Conservation (phyloP, 169 alveolate genomes). For the Eimeria maxima region DNA sequence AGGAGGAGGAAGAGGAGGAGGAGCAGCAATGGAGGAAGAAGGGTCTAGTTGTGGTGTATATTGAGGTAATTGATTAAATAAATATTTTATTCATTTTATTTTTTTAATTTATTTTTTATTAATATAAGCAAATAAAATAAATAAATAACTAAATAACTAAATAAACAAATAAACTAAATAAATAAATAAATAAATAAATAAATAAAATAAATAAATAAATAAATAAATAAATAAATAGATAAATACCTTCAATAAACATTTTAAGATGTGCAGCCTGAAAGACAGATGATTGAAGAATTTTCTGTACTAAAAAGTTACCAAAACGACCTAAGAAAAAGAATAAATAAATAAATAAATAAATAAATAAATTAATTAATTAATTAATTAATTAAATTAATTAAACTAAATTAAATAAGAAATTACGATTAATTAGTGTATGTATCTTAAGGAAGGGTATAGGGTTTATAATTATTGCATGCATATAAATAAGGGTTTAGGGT, state of each 20-base stretch:
- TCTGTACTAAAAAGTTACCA: constrained; percentile 74
- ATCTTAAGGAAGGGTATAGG: no score
- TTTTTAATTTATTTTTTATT: background rate
- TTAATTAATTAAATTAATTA: background rate
- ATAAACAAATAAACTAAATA: background rate
- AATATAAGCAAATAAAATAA: no score
- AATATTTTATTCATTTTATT: background rate
- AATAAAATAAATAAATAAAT: background rate
- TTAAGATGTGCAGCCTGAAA: constrained; percentile 60
- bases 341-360: background rate
- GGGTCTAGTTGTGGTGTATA: no score
- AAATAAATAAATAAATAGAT: background rate
- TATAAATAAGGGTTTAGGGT: no score
- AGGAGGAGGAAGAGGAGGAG: background rate
- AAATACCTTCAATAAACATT: constrained; percentile 26
- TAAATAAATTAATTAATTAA: background rate
- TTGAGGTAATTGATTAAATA: background rate
- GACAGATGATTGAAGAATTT: constrained; percentile 45
- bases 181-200: background rate
- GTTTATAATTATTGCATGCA: no score
- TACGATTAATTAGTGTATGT: no score
- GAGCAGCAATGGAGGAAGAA: background rate
- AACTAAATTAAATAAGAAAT: background rate
- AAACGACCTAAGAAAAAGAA: constrained; percentile 70
- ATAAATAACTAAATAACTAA: background rate